Evolutionary conservation across 768 basidiomycete species (phyloP).

Genomic region (Cystoderma amianthinum): DNA sequence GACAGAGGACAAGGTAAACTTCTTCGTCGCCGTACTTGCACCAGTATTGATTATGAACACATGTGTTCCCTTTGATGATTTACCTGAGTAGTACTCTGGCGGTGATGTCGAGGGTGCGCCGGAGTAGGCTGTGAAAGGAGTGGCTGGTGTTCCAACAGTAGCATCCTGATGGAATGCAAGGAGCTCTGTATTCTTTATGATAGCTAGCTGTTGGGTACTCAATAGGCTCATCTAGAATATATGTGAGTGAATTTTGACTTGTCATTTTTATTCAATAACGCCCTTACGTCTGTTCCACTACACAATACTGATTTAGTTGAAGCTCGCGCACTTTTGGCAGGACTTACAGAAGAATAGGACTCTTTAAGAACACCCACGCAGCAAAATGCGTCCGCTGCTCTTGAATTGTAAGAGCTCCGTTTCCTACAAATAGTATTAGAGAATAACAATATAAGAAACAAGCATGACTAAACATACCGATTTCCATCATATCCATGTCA

Average conservation of each 20-base stretch:
- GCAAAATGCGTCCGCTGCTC: slow-evolving; percentile 53
- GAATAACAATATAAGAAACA: not conserved
- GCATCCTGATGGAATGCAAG: slow-evolving; percentile 50
- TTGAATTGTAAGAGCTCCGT: slow-evolving; percentile 38
- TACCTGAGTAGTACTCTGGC: slow-evolving; percentile 46
- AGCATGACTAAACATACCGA: slow-evolving; percentile 14
- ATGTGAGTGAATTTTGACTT: not conserved
- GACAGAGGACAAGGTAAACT: slow-evolving; percentile 36
- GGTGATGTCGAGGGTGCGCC: slow-evolving; percentile 32
- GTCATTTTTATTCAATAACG: not conserved
- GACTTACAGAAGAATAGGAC: slow-evolving; percentile 43
- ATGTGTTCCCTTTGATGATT: slow-evolving; percentile 41
- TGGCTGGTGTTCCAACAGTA: slow-evolving; percentile 36
- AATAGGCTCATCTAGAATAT: slow-evolving; percentile 34
- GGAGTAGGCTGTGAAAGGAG: slow-evolving; percentile 36
- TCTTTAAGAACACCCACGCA: slow-evolving; percentile 53
- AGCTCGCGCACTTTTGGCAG: not conserved
- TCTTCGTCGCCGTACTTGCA: slow-evolving; percentile 30
- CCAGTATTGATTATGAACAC: slow-evolving; percentile 50
- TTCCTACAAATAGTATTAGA: slow-evolving; percentile 20
- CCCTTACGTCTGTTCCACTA: slow-evolving; percentile 32
- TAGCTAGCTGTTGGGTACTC: slow-evolving; percentile 31
- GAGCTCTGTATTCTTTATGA: slow-evolving; percentile 44
- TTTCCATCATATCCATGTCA: slow-evolving; percentile 57
- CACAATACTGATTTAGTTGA: not conserved